phyloP scores from a whole-genome alignment of 2,329 filamentous ascomycete species.

The Diaporthe caulivora region DNA sequence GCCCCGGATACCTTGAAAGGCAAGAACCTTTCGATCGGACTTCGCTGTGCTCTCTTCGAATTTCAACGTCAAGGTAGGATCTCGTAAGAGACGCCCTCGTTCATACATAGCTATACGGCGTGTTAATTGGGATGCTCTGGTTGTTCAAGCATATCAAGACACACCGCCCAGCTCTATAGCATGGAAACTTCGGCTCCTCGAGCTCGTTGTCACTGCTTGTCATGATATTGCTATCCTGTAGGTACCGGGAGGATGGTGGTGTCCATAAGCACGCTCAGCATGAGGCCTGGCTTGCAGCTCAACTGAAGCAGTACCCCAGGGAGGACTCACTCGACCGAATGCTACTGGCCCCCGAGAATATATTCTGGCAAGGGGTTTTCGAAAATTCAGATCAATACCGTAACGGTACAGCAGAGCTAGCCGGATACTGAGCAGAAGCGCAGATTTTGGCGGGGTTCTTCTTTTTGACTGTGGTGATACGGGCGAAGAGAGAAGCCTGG shows the following conservation, averaged over 20 bases:
- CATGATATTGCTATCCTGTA: neutral
- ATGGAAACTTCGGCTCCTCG: neutral
- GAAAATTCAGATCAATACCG: neutral
- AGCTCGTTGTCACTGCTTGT: neutral
- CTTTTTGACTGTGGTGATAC: neutral
- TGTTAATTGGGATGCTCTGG: neutral
- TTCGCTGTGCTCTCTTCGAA: neutral
- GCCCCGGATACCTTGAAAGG: neutral
- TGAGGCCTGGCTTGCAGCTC: neutral
- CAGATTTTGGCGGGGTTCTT: conserved; percentile 7
- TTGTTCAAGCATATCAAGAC: neutral
- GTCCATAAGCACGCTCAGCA: neutral
- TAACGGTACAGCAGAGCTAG: neutral
- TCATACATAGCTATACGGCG: neutral
- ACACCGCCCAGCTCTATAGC: neutral
- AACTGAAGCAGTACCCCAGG: neutral
- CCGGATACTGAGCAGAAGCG: neutral
- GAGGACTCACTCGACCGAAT: neutral
- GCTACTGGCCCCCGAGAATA: neutral
- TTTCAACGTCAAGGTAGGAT: neutral
- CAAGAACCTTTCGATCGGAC: neutral
- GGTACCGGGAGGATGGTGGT: neutral
- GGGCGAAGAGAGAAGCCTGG: neutral
- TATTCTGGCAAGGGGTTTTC: neutral
- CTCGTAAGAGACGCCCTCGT: neutral